Conservation (phyloP, 2,329 filamentous ascomycete species). For the Microcyclosporella mali region DNA sequence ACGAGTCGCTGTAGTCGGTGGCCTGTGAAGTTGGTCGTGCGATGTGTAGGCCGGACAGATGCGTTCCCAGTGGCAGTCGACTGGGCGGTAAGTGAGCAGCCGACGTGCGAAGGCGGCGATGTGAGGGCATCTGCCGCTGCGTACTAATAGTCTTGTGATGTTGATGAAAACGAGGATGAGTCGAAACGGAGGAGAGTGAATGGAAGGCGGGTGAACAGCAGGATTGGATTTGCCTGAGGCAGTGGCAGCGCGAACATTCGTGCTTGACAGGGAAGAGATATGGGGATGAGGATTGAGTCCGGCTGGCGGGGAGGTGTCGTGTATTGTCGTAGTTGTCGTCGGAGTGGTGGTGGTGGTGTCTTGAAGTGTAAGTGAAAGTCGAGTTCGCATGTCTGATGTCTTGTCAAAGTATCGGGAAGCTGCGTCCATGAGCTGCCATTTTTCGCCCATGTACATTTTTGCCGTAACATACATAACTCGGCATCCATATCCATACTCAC, state of each 20-base stretch:
- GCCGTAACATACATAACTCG: too few relatives aligned
- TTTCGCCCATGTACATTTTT: too few relatives aligned
- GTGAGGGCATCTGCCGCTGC: conserved; percentile 5
- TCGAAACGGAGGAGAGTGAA: too few relatives aligned
- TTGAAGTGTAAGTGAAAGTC: background rate
- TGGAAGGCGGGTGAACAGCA: too few relatives aligned
- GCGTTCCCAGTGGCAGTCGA: conserved; percentile 28
- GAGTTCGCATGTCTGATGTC: background rate
- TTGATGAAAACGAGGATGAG: background rate
- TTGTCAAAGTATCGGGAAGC: too few relatives aligned
- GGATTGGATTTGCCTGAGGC: too few relatives aligned
- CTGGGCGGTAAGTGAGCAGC: conserved; percentile 13
- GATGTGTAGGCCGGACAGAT: conserved; percentile 7
- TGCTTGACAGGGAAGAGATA: too few relatives aligned
- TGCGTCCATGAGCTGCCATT: too few relatives aligned
- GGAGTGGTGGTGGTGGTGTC: background rate
- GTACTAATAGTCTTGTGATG: background rate
- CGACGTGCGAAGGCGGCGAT: conserved; percentile 1
- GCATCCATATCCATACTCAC: too few relatives aligned
- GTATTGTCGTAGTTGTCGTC: too few relatives aligned
- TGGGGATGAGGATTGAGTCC: too few relatives aligned
- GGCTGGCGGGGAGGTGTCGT: too few relatives aligned
- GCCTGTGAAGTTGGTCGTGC: conserved; percentile 10
- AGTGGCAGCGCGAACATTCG: background rate
- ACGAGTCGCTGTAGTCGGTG: conserved; percentile 3